Conservation (phyloP, 2,329 filamentous ascomycete species). For the Immersiporthe knoxdaviesiana region DNA sequence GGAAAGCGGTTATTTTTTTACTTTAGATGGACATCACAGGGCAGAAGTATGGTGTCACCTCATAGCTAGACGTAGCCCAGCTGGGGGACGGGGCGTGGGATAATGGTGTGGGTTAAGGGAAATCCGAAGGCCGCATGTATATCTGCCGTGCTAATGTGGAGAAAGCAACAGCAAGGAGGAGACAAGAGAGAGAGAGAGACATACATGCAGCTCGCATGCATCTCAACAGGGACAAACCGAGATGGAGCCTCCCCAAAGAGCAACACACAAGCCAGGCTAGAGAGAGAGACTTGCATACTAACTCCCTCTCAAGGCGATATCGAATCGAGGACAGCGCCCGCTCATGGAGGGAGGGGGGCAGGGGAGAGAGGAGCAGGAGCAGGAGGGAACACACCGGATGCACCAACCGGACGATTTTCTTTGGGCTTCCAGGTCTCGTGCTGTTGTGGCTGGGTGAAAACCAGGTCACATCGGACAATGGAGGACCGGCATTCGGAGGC, state of each 20-base stretch:
- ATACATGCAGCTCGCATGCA: conserved; percentile 11
- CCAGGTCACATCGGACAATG: conserved; percentile 13
- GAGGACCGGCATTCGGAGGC: conserved; percentile 25
- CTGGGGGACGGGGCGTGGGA: conserved; percentile 16
- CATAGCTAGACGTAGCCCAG: conserved; percentile 13
- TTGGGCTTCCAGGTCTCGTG: background rate
- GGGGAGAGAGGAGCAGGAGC: no score
- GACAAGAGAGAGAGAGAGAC: background rate
- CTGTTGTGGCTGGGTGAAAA: conserved; percentile 6
- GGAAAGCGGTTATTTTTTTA: conserved; percentile 6
- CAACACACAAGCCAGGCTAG: conserved; percentile 6
- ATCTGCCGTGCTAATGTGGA: conserved; percentile 20
- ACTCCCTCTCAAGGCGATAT: background rate
- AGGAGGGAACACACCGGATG: background rate
- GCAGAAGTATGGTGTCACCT: conserved; percentile 16
- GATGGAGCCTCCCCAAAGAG: background rate
- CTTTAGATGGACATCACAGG: background rate
- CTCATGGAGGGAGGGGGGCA: no score
- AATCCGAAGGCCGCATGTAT: conserved; percentile 26
- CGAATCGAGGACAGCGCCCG: background rate
- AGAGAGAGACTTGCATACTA: conserved; percentile 1
- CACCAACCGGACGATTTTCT: background rate
- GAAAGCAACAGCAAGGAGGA: background rate
- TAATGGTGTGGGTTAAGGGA: conserved; percentile 14
- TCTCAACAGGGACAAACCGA: background rate